phyloP scores from a whole-genome alignment of 129 eudicot species.

The Chrysanthemum lavandulifolium region DNA sequence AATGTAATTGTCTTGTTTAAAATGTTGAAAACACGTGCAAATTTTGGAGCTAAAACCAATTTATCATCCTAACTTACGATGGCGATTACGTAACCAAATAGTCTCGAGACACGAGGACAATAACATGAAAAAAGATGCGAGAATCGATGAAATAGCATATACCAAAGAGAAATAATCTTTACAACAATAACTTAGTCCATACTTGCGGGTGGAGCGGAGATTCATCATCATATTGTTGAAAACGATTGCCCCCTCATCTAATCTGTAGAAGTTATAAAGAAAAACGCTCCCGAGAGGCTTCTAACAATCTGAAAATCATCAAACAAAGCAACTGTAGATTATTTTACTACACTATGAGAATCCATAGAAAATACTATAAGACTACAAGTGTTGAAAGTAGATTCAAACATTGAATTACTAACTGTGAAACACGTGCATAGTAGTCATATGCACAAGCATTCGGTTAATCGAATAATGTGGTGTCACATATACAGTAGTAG shows the following conservation, averaged over 20 bases:
- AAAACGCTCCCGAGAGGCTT: conserved; percentile 1
- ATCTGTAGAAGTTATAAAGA: conserved; percentile 2
- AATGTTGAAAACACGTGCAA: no score
- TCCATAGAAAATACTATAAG: no score
- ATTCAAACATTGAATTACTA: no score
- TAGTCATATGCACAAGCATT: no score
- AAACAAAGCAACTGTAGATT: neutral
- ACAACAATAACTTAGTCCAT: conserved; percentile 13
- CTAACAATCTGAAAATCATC: neutral
- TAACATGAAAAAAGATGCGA: conserved; percentile 7
- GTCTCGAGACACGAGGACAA: neutral
- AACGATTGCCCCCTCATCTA: conserved; percentile 68
- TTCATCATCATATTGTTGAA: conserved; percentile 59
- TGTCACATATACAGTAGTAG: no score
- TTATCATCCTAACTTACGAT: neutral
- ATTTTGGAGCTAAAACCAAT: neutral
- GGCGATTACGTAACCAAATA: neutral
- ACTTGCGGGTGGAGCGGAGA: conserved; percentile 89
- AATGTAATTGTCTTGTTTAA: no score
- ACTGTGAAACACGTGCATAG: no score
- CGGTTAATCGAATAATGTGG: no score
- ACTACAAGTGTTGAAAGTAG: no score
- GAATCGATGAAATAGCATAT: neutral
- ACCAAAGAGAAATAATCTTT: neutral
- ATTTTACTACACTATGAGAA: neutral